A percentile compares a stretch with the other conserved stretches of the same genome.
Conservation (phyloP, 2,329 filamentous ascomycete genomes). For the Zelopaecilomyces penicillatus region DNA sequence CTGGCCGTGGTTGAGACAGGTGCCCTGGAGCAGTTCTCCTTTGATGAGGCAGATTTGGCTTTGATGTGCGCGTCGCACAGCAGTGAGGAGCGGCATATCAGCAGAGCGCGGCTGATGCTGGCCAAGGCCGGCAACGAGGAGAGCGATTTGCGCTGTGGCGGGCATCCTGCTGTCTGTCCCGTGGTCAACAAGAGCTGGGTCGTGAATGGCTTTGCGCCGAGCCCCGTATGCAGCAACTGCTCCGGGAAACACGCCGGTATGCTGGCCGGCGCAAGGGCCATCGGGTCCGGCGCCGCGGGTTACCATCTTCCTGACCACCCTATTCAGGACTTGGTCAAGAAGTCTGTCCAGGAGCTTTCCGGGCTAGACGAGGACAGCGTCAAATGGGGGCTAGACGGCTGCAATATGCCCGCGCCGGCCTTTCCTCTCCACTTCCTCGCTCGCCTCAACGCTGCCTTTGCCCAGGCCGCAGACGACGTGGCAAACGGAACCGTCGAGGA, state of each 20-base stretch:
- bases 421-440: slow-evolving; percentile 28
- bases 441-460: slow-evolving; percentile 28
- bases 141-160: slow-evolving; percentile 32
- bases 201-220: slow-evolving; percentile 27
- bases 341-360: slow-evolving; percentile 27
- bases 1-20: slow-evolving; percentile 36
- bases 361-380: slow-evolving; percentile 19
- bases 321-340: slow-evolving; percentile 30
- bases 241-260: slow-evolving; percentile 42
- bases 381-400: slow-evolving; percentile 37
- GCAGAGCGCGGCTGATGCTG: slow-evolving; percentile 30
- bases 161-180: slow-evolving; percentile 28
- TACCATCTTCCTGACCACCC: slow-evolving; percentile 30
- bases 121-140: slow-evolving; percentile 24
- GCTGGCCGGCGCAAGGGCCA: slow-evolving; percentile 31
- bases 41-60: slow-evolving; percentile 34
- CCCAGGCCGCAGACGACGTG: slow-evolving; percentile 20
- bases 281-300: slow-evolving; percentile 21
- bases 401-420: slow-evolving; percentile 39
- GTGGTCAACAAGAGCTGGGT: slow-evolving; percentile 31
- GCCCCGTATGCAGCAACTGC: slow-evolving; percentile 35
- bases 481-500: background rate
- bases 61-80: slow-evolving; percentile 40
- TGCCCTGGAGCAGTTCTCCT: slow-evolving; percentile 24
- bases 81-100: slow-evolving; percentile 32